These are phyloP conservation scores for Alternaria rosae DNA, from an alignment of 2,329 filamentous ascomycete genomes.

Conservation along the genomic window DNA sequence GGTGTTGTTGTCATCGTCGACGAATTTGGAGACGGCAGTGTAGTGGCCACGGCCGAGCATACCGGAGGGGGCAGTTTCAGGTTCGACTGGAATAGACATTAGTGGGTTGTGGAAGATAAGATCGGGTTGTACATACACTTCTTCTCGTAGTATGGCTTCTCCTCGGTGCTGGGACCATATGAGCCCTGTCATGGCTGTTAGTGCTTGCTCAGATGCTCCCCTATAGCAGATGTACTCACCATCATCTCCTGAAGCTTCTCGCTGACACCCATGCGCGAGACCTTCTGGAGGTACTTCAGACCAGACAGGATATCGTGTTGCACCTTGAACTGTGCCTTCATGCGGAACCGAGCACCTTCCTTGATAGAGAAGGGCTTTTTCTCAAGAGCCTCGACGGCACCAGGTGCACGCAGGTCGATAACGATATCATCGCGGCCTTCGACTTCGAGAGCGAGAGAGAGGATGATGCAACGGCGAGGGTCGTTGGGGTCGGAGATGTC, in stretches of 20 bases:
- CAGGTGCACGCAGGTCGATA: slow-evolving; percentile 81
- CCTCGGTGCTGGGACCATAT: slow-evolving; percentile 90
- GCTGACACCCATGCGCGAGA: slow-evolving; percentile 86
- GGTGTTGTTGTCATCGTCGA: slow-evolving; percentile 91
- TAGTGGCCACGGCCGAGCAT: slow-evolving; percentile 92
- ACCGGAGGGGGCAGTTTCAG: slow-evolving; percentile 90
- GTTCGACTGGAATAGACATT: slow-evolving; percentile 68
- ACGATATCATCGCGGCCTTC: slow-evolving; percentile 83
- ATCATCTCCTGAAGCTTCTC: slow-evolving; percentile 99
- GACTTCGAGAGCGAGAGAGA: slow-evolving; percentile 86
- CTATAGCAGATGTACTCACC: slow-evolving; percentile 61
- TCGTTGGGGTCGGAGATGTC: slow-evolving; percentile 68
- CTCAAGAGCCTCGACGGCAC: slow-evolving; percentile 79
- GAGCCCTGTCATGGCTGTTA: slow-evolving; percentile 70
- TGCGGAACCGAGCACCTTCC: slow-evolving; percentile 91
- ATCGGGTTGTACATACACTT: slow-evolving; percentile 70
- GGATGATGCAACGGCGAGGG: slow-evolving; percentile 90
- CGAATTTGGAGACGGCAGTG: slow-evolving; percentile 85
- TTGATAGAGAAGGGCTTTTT: slow-evolving; percentile 97
- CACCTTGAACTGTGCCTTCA: slow-evolving; percentile 93
- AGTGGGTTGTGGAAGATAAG: slow-evolving; percentile 6
- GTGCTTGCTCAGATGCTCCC: neutral
- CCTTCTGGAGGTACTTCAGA: slow-evolving; percentile 92
- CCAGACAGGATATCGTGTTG: slow-evolving; percentile 96
- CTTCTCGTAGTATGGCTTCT: slow-evolving; percentile 86